Evolutionary conservation across 345 rosid species (phyloP).

Genomic region (Gossypium sturtianum): DNA sequence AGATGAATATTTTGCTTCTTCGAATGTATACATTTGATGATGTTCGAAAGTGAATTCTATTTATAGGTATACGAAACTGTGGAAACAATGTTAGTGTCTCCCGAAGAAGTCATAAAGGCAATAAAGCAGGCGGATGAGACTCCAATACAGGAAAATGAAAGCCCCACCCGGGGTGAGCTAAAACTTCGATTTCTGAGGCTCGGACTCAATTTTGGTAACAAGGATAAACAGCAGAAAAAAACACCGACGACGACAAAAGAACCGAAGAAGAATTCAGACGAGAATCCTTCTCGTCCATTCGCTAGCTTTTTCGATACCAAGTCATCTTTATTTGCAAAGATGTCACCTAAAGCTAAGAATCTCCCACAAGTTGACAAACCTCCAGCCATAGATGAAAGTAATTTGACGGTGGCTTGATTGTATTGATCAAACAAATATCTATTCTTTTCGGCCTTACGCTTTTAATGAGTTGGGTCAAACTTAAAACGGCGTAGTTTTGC

Average conservation of each 20-base stretch:
- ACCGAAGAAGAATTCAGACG: constrained; percentile 40
- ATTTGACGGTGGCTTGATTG: constrained; percentile 48
- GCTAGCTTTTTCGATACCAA: constrained; percentile 72
- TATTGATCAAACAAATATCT: background rate
- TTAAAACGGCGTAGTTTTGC: constrained; percentile 16
- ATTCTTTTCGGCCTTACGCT: background rate
- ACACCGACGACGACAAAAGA: constrained; percentile 24
- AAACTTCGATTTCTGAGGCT: constrained; percentile 59
- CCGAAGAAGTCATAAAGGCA: constrained; percentile 61
- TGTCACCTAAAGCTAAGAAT: constrained; percentile 55
- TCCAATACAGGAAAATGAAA: background rate
- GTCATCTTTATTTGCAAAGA: constrained; percentile 69
- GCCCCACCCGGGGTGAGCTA: constrained; percentile 30
- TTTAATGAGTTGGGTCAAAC: background rate
- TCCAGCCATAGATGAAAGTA: constrained; percentile 33
- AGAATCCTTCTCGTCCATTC: constrained; percentile 44
- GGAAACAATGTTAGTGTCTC: constrained; percentile 65
- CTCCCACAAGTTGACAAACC: constrained; percentile 22
- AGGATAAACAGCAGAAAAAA: constrained; percentile 45
- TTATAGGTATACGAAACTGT: constrained; percentile 78
- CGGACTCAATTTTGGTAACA: constrained; percentile 56
- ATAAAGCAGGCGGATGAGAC: constrained; percentile 38
- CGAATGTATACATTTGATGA: background rate
- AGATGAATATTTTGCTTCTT: too few species aligned
- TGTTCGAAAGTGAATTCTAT: background rate